A percentile compares a stretch with the other conserved stretches of the same genome.
Conservation (phyloP, 306 rosid species). For the Psophocarpus tetragonolobus region DNA sequence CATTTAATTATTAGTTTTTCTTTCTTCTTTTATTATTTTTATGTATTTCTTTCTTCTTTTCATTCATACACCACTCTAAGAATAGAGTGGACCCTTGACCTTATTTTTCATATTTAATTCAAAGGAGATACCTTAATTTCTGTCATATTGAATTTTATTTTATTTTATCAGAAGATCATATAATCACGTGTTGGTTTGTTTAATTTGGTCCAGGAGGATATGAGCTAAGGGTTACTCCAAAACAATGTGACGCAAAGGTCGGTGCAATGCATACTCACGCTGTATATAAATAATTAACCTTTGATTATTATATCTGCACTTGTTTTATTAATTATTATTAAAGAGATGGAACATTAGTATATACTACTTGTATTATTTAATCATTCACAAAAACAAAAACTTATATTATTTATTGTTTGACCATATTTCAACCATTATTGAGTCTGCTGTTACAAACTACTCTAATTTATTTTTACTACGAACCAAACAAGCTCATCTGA, state of each 20-base stretch:
- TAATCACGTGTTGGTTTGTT: no score
- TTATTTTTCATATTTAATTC: no score
- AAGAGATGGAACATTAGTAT: neutral
- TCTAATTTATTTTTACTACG: neutral
- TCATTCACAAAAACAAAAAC: no score
- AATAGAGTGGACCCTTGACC: no score
- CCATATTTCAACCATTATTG: neutral
- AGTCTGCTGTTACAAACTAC: neutral
- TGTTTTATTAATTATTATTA: constrained; percentile 10
- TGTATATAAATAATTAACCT: neutral
- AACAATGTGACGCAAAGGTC: neutral
- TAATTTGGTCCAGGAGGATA: neutral
- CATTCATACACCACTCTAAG: no score
- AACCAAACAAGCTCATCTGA: neutral
- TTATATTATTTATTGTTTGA: neutral
- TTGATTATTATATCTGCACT: neutral
- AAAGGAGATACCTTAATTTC: no score
- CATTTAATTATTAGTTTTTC: no score
- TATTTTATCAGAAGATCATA: no score
- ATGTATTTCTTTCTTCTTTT: no score
- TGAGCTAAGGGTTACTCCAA: neutral
- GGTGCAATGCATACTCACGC: neutral
- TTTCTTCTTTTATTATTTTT: no score
- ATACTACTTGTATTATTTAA: no score
- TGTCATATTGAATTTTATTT: no score